These are phyloP conservation scores for Tilletiopsis washingtonensis DNA, from an alignment of 1,284 basidiomycete genomes.

Conservation along the genomic window DNA sequence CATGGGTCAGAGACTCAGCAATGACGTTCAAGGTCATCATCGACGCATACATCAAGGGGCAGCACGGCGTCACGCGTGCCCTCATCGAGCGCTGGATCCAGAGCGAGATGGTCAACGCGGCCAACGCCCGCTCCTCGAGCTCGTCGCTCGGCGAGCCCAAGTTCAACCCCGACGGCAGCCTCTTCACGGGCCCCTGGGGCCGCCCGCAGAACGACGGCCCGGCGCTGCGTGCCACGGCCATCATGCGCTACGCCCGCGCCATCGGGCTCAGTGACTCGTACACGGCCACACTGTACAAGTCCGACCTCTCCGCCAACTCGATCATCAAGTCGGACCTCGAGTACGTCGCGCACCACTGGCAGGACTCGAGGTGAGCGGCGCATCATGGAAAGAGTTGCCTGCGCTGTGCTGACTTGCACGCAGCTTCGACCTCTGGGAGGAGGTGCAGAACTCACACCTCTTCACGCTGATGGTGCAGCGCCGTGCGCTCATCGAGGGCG, in stretches of 20 bases:
- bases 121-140: no score
- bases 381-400: no score
- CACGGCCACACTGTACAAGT: not conserved
- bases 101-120: no score
- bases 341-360: constrained; percentile 49
- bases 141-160: constrained; percentile 64
- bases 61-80: no score
- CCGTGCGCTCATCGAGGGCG: constrained; percentile 12
- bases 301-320: not conserved
- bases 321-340: constrained; percentile 54
- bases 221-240: constrained; percentile 49
- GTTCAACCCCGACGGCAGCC: constrained; percentile 51
- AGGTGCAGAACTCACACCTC: constrained; percentile 16
- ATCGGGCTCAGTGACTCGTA: constrained; percentile 46
- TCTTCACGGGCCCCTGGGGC: constrained; percentile 54
- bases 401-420: no score
- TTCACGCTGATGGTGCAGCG: constrained; percentile 18
- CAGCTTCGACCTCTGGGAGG: constrained; percentile 48
- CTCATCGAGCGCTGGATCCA: no score
- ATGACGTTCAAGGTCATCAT: no score
- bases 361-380: no score
- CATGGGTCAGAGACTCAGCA: no score
- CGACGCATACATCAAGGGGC: no score
- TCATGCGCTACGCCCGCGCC: constrained; percentile 50
- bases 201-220: constrained; percentile 53